A percentile compares a stretch with the other conserved stretches of the same genome.
Evolutionary conservation across 148 eudicot genomes (phyloP).

Genomic region (Tetragonia tetragonoides): DNA sequence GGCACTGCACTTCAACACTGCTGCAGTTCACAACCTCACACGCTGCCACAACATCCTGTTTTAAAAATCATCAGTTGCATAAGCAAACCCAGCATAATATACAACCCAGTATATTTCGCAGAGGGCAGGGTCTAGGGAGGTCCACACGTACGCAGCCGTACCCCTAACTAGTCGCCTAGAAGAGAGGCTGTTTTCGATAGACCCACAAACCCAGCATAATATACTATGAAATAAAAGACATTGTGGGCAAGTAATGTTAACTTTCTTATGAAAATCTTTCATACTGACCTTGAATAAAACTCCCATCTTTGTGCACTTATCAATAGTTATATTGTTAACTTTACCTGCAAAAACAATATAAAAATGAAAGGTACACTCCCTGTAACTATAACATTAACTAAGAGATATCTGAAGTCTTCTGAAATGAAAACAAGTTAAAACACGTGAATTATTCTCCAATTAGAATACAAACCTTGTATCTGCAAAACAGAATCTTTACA

Average conservation of each 20-base stretch:
- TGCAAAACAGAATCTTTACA: conserved; percentile 90
- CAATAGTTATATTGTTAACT: conserved; percentile 90
- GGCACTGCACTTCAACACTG: conserved; percentile 90
- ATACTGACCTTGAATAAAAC: conserved; percentile 71
- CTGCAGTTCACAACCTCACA: conserved; percentile 95
- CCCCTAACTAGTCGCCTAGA: too few relatives aligned
- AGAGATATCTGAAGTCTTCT: not conserved
- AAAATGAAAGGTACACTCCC: conserved; percentile 7
- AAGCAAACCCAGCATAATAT: not conserved
- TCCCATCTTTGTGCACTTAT: conserved; percentile 94
- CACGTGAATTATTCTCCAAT: not conserved
- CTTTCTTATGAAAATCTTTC: conserved; percentile 6
- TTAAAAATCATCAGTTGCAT: conserved; percentile 13
- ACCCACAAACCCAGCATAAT: not conserved
- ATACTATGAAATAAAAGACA: not conserved
- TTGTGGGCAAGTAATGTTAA: not conserved
- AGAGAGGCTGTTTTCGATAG: too few relatives aligned
- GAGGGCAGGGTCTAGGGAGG: too few relatives aligned
- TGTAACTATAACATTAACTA: not conserved
- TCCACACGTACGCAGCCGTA: too few relatives aligned
- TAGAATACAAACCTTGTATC: conserved; percentile 60
- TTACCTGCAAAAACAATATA: conserved; percentile 59
- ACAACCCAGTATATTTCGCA: too few relatives aligned
- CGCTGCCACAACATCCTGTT: conserved; percentile 97
- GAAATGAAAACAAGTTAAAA: not conserved